phyloP scores from a whole-genome alignment of 768 basidiomycete genomes.

The Auricularia auricula-judae region DNA sequence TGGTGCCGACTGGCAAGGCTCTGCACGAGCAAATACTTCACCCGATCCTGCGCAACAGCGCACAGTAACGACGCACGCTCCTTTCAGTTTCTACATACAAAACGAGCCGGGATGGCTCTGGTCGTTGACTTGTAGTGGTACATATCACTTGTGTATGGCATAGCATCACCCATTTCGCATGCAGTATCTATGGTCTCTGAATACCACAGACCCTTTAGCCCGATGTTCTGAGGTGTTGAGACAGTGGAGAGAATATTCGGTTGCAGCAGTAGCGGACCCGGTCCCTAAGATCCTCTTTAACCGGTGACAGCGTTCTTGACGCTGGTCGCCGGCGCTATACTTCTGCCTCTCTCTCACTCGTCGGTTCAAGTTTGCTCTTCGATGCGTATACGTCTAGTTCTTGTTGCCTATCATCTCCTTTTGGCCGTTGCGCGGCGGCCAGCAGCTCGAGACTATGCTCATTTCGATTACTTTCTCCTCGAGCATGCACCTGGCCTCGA shows the following conservation, averaged over 20 bases:
- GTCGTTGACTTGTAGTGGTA: neutral
- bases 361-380: neutral
- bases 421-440: slow-evolving; percentile 1
- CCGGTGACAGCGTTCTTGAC: too few species aligned
- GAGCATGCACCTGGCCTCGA: slow-evolving; percentile 43
- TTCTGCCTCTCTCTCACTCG: neutral
- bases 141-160: neutral
- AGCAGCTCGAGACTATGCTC: slow-evolving; percentile 22
- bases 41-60: slow-evolving; percentile 27
- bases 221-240: too few species aligned
- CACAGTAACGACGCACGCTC: neutral
- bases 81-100: neutral
- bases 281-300: too few species aligned
- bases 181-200: neutral
- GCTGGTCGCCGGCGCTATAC: too few species aligned
- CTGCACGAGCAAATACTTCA: slow-evolving; percentile 86
- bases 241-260: too few species aligned
- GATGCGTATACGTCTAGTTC: neutral
- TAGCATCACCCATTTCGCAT: neutral
- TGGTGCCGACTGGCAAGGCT: slow-evolving; percentile 91
- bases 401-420: neutral
- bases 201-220: neutral
- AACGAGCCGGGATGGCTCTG: neutral
- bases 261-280: too few species aligned
- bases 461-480: slow-evolving; percentile 70